A percentile compares a stretch with the other conserved stretches of the same genome.
Conservation (phyloP, 306 rosid species). For the Morella rubra region DNA sequence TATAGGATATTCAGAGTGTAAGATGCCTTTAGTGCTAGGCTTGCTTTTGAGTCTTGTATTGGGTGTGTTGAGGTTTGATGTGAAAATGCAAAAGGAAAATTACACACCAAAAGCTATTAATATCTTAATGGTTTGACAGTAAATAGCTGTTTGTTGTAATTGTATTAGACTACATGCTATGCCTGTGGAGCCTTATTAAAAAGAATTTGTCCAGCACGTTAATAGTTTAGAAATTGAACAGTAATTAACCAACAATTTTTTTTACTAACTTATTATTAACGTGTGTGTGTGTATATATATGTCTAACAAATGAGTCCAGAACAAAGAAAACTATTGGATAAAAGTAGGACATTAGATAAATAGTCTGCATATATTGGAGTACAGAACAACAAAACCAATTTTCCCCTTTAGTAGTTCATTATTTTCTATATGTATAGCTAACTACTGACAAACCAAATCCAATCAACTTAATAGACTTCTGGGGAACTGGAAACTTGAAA, state of each 20-base stretch:
- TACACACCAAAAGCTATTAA: not conserved
- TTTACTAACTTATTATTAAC: not conserved
- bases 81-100: not conserved
- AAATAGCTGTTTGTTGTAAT: not conserved
- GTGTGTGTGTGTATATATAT: too few species aligned
- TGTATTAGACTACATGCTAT: not conserved
- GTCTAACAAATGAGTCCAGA: too few species aligned
- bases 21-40: not conserved
- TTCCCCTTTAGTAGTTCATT: not conserved
- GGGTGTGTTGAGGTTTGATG: not conserved
- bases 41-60: not conserved
- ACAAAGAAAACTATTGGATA: not conserved
- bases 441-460: not conserved
- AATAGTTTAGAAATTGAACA: not conserved
- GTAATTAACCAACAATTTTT: not conserved
- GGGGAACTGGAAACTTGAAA: slow-evolving; percentile 1
- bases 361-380: not conserved
- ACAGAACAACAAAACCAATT: not conserved
- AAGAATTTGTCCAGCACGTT: not conserved
- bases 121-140: not conserved
- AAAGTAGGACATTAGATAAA: not conserved
- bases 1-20: not conserved
- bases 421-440: not conserved
- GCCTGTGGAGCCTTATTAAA: not conserved
- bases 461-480: not conserved